A percentile compares a stretch with the other conserved stretches of the same genome.
Conservation (phyloP, 1,284 basidiomycete species). For the Microbotryomycetes sp. region DNA sequence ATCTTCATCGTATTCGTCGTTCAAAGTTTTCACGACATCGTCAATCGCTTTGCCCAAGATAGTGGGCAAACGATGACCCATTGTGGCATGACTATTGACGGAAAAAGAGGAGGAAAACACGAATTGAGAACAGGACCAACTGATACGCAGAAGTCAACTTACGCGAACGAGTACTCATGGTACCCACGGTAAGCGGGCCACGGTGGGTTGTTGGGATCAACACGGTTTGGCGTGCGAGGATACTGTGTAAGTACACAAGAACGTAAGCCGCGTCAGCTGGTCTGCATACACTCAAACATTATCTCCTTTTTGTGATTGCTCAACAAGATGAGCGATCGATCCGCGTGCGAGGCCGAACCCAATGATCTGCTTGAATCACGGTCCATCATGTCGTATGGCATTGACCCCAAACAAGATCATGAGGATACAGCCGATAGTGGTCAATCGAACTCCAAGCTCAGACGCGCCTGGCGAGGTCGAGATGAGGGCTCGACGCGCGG, state of each 20-base stretch:
- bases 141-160: constrained; percentile 23
- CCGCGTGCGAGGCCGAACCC: background rate
- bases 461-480: no score
- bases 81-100: constrained; percentile 28
- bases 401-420: constrained; percentile 53
- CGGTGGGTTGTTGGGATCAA: constrained; percentile 86
- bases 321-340: background rate
- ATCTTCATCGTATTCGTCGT: constrained; percentile 77
- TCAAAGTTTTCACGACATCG: constrained; percentile 82
- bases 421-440: constrained; percentile 53
- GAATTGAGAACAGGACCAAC: background rate
- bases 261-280: background rate
- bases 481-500: no score
- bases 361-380: background rate
- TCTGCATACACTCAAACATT: background rate
- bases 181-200: constrained; percentile 81
- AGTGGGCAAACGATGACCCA: constrained; percentile 32
- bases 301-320: background rate
- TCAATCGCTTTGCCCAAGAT: constrained; percentile 85
- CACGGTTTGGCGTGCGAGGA: constrained; percentile 48
- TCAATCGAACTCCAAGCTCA: background rate
- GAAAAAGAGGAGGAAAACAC: constrained; percentile 1
- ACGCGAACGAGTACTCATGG: constrained; percentile 70
- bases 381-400: constrained; percentile 35
- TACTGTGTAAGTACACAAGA: constrained; percentile 36